Percentiles rank a stretch among this genome's conserved stretches.
phyloP scores from a whole-genome alignment of 768 basidiomycete species.

The Pleurotus tuoliensis region DNA sequence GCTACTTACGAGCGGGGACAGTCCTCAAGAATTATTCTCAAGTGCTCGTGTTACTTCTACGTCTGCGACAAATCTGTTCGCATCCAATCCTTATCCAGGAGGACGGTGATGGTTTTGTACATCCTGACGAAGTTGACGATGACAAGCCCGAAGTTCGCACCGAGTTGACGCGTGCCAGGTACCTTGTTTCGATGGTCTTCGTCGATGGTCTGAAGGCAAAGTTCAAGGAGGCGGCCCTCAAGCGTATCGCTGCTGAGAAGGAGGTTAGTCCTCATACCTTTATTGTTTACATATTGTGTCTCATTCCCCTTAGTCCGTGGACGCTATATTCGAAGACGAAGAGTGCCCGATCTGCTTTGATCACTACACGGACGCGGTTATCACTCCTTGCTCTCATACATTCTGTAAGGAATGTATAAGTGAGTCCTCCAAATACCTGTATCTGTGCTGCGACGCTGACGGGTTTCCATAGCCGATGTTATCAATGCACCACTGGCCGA shows the following conservation, averaged over 20 bases:
- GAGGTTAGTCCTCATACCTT: slow-evolving; percentile 28
- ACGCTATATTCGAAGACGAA: slow-evolving; percentile 46
- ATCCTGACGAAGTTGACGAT: slow-evolving; percentile 29
- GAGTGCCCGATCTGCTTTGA: slow-evolving; percentile 73
- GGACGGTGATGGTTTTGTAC: slow-evolving; percentile 41
- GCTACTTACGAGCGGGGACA: slow-evolving; percentile 56
- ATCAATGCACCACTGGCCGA: slow-evolving; percentile 34
- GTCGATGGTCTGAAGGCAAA: slow-evolving; percentile 45
- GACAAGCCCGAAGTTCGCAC: slow-evolving; percentile 25
- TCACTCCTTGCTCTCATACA: slow-evolving; percentile 57
- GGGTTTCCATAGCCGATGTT: slow-evolving; percentile 30
- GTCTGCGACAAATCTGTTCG: slow-evolving; percentile 65
- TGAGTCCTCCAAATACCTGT: slow-evolving; percentile 19
- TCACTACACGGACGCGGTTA: slow-evolving; percentile 42
- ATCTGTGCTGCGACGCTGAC: not conserved
- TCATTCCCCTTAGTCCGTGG: slow-evolving; percentile 31
- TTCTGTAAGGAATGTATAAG: slow-evolving; percentile 63
- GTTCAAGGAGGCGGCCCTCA: slow-evolving; percentile 36
- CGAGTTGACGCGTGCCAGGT: slow-evolving; percentile 44
- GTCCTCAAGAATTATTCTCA: slow-evolving; percentile 67
- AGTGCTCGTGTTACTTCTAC: slow-evolving; percentile 44
- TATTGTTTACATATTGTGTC: not conserved
- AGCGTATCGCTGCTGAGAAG: slow-evolving; percentile 51
- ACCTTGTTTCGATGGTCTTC: slow-evolving; percentile 41
- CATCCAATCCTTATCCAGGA: slow-evolving; percentile 68